phyloP scores from a whole-genome alignment of 305 asterid genomes.

The Rubia peregrina region DNA sequence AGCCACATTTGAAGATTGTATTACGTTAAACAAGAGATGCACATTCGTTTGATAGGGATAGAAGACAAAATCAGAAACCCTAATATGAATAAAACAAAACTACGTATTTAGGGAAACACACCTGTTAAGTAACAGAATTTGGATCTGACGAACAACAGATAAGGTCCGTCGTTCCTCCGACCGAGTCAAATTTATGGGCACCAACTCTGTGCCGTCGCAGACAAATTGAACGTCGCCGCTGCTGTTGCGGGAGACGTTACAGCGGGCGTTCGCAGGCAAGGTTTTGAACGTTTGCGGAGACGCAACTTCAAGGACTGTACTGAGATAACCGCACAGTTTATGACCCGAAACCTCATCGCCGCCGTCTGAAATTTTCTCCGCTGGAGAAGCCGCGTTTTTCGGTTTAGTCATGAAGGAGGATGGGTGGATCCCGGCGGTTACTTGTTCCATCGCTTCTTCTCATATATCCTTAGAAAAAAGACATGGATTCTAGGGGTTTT shows the following conservation, averaged over 20 bases:
- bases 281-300: constrained; percentile 17
- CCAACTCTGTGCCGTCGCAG: constrained; percentile 35
- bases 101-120: not conserved
- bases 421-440: not conserved
- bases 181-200: constrained; percentile 30
- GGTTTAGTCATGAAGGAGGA: not conserved
- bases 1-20: too few relatives aligned
- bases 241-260: constrained; percentile 35
- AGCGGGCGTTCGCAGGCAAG: constrained; percentile 35
- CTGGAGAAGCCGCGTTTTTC: not conserved
- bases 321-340: constrained; percentile 75
- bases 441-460: not conserved
- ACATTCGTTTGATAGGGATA: too few relatives aligned
- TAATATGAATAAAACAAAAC: too few relatives aligned
- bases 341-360: constrained; percentile 32
- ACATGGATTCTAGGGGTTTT: too few relatives aligned
- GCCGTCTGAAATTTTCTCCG: constrained; percentile 13
- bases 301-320: constrained; percentile 36
- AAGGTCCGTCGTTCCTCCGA: constrained; percentile 51
- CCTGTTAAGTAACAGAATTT: constrained; percentile 43
- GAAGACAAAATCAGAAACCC: not conserved
- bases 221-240: constrained; percentile 27
- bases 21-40: too few relatives aligned
- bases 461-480: too few relatives aligned
- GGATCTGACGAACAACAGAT: constrained; percentile 65